Conservation (phyloP, 257 asterid species). For the Fraxinus cuspidata region DNA sequence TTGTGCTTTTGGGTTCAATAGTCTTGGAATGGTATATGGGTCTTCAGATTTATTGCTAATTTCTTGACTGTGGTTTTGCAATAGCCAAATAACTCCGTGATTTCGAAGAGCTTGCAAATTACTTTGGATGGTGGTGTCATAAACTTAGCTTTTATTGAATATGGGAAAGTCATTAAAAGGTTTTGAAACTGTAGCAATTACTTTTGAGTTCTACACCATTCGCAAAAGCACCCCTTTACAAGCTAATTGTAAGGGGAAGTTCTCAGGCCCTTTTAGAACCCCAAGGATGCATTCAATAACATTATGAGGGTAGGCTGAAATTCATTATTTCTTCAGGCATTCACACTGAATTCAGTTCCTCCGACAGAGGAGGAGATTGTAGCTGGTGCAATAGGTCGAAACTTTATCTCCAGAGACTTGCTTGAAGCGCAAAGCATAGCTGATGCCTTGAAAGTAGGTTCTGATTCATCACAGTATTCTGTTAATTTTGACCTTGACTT, state of each 20-base stretch:
- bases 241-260: neutral
- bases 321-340: constrained; percentile 51
- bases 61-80: neutral
- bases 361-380: constrained; percentile 62
- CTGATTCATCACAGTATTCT: neutral
- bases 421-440: constrained; percentile 64
- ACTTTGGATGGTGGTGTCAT: neutral
- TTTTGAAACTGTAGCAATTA: neutral
- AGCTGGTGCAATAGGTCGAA: constrained; percentile 71
- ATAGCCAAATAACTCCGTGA: neutral
- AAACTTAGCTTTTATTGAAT: neutral
- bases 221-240: neutral
- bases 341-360: constrained; percentile 84
- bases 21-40: constrained; percentile 65
- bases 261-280: too few species aligned
- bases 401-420: constrained; percentile 79
- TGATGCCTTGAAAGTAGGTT: constrained; percentile 69
- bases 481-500: neutral
- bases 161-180: neutral
- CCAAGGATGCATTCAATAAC: too few species aligned
- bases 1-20: constrained; percentile 91
- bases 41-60: neutral
- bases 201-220: neutral
- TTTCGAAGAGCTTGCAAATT: neutral
- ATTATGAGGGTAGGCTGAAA: too few species aligned